Base-by-base conservation (phyloP, 2,329 filamentous ascomycete species). In the Fusarium bulbicola region DNA sequence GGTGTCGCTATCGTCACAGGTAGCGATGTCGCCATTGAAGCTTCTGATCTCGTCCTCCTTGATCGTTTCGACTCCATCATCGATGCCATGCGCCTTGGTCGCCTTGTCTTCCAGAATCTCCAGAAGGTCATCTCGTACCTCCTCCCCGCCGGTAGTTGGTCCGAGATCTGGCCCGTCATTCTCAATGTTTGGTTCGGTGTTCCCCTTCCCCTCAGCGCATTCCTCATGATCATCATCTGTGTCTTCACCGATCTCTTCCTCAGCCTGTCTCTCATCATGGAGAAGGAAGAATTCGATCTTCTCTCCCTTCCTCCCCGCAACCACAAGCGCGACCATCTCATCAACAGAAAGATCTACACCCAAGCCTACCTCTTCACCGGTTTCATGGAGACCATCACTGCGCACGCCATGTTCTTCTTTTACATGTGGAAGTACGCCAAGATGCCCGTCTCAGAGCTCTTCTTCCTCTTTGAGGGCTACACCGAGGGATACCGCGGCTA, bases 21-120 rank as follows among this genome's bases (percentile, higher is more conserved):
- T 8, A 90, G 87, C 9, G 90, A 92, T 63, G 90, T 92, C 7
- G 90, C 91, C 26, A 92, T 91, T 69, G 84, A 85, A 43, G 88
- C 88, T 0, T 90, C 91, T 0, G 91, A 92, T 67, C 88, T 93
- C 46, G 89, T 93, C 5, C 82, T 93, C 5, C 90, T 91, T 1
- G 91, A 93, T 78, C 92, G 91, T 76, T 93, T 93, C 68, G 91
- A 91, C 34, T 91, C 88, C 32, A 93, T 93, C 70, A 86, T 93
- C 50, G 90, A 91, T 37, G 91, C 91, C 3, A 91, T 93, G 59
- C 81, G 82, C 13, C 79, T 82, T 1, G 82, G 82, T 1, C 80
- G 82, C 10, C 81, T 84, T 1, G 81, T 83, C 13, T 83, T 84
- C 73, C 81, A 84, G 67, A 84, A 84, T 45, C 69, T 84, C 11